Evolutionary conservation across 1,139 yeast genomes (phyloP).

Genomic region (Suhomyces panamericanus): DNA sequence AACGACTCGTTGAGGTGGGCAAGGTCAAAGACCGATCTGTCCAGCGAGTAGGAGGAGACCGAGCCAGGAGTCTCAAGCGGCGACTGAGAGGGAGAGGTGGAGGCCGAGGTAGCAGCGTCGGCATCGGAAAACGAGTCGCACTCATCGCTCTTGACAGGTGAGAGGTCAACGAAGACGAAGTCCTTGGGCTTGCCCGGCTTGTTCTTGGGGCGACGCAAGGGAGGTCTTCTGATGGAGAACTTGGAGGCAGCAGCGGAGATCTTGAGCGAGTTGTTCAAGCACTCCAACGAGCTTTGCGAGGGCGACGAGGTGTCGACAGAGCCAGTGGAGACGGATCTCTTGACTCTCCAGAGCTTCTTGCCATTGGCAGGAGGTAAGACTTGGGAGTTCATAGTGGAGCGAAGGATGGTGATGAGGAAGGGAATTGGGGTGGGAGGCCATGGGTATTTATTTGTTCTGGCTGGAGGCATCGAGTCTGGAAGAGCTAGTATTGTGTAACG

Average conservation of each 20-base stretch:
- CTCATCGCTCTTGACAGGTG: conserved; percentile 47
- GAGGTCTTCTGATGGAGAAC: conserved; percentile 44
- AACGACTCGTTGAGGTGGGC: conserved; percentile 17
- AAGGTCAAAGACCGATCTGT: conserved; percentile 17
- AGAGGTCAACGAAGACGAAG: conserved; percentile 55
- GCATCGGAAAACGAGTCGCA: conserved; percentile 13
- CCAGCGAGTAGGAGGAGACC: conserved; percentile 2
- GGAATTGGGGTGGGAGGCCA: conserved; percentile 1
- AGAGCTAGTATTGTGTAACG: conserved; percentile 6
- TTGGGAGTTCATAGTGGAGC: conserved; percentile 14
- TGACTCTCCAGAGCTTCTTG: conserved; percentile 50
- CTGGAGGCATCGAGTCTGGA: background rate
- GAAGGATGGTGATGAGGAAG: background rate
- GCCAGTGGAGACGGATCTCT: conserved; percentile 27
- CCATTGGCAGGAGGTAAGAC: conserved; percentile 49
- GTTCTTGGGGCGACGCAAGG: conserved; percentile 51
- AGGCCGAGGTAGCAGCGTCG: conserved; percentile 4
- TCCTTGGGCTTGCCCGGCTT: conserved; percentile 54
- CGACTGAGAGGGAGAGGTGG: conserved; percentile 11
- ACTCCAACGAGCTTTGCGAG: conserved; percentile 32
- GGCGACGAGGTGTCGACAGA: conserved; percentile 13
- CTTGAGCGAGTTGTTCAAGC: conserved; percentile 47
- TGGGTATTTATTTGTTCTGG: conserved; percentile 9
- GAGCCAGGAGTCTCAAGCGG: conserved; percentile 10
- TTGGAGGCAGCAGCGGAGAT: conserved; percentile 40